A percentile compares a stretch with the other conserved stretches of the same genome.
Conservation (phyloP, 805 yeast species). For the Alloascoidea africana region DNA sequence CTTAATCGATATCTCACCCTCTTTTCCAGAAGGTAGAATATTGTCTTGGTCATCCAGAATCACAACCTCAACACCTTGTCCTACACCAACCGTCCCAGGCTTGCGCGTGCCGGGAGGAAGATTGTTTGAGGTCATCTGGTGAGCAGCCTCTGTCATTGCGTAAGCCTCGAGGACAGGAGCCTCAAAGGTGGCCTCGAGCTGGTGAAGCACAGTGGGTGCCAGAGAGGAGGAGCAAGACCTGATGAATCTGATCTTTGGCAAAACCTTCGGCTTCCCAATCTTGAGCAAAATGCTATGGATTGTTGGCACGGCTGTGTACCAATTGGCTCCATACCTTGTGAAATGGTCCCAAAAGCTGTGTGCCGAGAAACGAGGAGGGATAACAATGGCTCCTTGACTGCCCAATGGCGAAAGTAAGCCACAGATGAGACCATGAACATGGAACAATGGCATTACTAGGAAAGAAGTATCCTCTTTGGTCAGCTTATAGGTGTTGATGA, state of each 20-base stretch:
- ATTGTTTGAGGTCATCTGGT: slow-evolving; percentile 62
- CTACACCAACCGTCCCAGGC: slow-evolving; percentile 63
- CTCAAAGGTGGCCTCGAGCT: slow-evolving; percentile 37
- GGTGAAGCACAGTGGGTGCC: slow-evolving; percentile 48
- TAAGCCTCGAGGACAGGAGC: slow-evolving; percentile 68
- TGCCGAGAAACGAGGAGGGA: slow-evolving; percentile 52
- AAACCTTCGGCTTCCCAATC: slow-evolving; percentile 29
- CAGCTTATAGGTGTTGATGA: slow-evolving; percentile 40
- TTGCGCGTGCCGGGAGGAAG: slow-evolving; percentile 49
- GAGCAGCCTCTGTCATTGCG: slow-evolving; percentile 76
- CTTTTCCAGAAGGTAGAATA: slow-evolving; percentile 29
- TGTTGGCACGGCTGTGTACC: slow-evolving; percentile 74
- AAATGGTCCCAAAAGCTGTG: slow-evolving; percentile 45
- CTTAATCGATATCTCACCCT: slow-evolving; percentile 56
- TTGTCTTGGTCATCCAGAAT: slow-evolving; percentile 36
- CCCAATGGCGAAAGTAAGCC: slow-evolving; percentile 46
- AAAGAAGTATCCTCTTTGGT: slow-evolving; percentile 35
- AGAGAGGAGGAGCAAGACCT: slow-evolving; percentile 61
- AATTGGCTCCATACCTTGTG: slow-evolving; percentile 31
- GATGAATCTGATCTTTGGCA: slow-evolving; percentile 47
- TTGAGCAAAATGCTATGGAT: slow-evolving; percentile 53
- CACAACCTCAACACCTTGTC: slow-evolving; percentile 51
- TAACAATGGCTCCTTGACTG: slow-evolving; percentile 43
- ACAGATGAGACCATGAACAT: slow-evolving; percentile 61
- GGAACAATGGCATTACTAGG: slow-evolving; percentile 66